A percentile compares a stretch with the other conserved stretches of the same genome.
Conservation (phyloP, 1,284 basidiomycete genomes). For the Naganishia cerealis region DNA sequence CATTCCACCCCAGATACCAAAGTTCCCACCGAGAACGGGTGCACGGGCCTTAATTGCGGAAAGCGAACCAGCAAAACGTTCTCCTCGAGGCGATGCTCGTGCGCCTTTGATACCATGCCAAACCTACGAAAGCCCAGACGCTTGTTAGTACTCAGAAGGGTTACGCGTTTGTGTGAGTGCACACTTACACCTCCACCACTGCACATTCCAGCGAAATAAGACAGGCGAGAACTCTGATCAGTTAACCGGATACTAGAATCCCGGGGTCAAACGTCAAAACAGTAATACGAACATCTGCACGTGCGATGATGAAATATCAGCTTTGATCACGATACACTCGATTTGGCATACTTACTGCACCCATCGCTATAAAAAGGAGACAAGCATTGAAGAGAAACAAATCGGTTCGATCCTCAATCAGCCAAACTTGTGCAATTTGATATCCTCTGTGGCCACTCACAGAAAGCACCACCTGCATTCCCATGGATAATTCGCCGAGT, state of each 20-base stretch:
- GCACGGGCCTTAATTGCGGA: slow-evolving; percentile 97
- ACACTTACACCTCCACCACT: slow-evolving; percentile 33
- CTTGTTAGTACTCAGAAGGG: slow-evolving; percentile 2
- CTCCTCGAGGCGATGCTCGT: slow-evolving; percentile 64
- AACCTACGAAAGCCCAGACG: slow-evolving; percentile 13
- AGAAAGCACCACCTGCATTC: slow-evolving; percentile 23
- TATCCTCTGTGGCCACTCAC: neutral
- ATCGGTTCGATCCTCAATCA: neutral
- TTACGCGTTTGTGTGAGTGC: slow-evolving; percentile 7
- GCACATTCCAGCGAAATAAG: neutral
- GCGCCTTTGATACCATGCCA: slow-evolving; percentile 35
- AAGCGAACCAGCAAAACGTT: slow-evolving; percentile 87
- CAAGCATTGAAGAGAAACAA: neutral
- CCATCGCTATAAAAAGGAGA: slow-evolving; percentile 22
- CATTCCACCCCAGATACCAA: slow-evolving; percentile 97
- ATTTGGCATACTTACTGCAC: slow-evolving; percentile 24
- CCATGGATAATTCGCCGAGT: neutral
- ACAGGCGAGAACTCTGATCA: slow-evolving; percentile 11
- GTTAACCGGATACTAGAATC: neutral
- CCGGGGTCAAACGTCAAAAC: neutral
- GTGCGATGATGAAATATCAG: neutral
- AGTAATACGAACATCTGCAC: slow-evolving; percentile 16
- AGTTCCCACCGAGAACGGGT: slow-evolving; percentile 95
- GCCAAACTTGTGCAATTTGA: neutral
- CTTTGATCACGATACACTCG: neutral